These are phyloP conservation scores for Berkeleyomyces rouxiae DNA, from an alignment of 2,329 filamentous ascomycete species.

Conservation along the genomic window DNA sequence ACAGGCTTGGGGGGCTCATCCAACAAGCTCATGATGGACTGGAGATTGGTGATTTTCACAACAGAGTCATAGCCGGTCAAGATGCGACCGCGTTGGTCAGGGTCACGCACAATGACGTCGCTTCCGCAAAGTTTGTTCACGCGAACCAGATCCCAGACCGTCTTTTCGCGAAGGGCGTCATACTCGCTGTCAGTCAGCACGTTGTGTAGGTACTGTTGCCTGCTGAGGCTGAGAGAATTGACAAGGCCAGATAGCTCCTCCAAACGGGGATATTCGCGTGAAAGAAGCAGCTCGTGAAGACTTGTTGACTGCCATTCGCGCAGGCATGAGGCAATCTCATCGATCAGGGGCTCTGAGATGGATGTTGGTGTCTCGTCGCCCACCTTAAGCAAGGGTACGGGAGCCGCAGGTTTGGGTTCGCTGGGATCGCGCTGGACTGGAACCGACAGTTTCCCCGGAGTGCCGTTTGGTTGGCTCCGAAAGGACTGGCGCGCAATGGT, in stretches of 20 bases:
- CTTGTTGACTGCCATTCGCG: constrained; percentile 98
- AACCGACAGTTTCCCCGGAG: constrained; percentile 28
- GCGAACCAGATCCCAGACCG: constrained; percentile 85
- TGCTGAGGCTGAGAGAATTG: constrained; percentile 63
- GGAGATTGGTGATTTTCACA: constrained; percentile 75
- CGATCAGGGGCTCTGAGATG: constrained; percentile 73
- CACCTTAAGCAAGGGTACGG: constrained; percentile 93
- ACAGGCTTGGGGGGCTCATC: constrained; percentile 59
- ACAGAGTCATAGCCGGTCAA: constrained; percentile 86
- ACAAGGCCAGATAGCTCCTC: constrained; percentile 71
- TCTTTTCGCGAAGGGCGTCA: constrained; percentile 63
- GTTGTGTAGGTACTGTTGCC: constrained; percentile 84
- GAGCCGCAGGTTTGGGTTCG: constrained; percentile 65
- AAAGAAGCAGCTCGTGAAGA: constrained; percentile 76
- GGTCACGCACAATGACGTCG: constrained; percentile 88
- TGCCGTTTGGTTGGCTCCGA: constrained; percentile 25
- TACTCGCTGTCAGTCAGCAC: constrained; percentile 81
- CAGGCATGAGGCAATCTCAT: constrained; percentile 92
- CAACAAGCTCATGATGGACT: constrained; percentile 90
- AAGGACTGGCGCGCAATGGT: constrained; percentile 15
- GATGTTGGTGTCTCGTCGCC: constrained; percentile 93
- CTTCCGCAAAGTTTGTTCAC: constrained; percentile 90
- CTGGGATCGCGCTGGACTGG: constrained; percentile 44
- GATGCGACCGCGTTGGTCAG: constrained; percentile 64
- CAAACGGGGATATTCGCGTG: constrained; percentile 62